Percentiles rank a stretch among this genome's conserved stretches.
Evolutionary conservation across 1,284 basidiomycete species (phyloP).

Genomic region (Coniferiporia sulphurascens): DNA sequence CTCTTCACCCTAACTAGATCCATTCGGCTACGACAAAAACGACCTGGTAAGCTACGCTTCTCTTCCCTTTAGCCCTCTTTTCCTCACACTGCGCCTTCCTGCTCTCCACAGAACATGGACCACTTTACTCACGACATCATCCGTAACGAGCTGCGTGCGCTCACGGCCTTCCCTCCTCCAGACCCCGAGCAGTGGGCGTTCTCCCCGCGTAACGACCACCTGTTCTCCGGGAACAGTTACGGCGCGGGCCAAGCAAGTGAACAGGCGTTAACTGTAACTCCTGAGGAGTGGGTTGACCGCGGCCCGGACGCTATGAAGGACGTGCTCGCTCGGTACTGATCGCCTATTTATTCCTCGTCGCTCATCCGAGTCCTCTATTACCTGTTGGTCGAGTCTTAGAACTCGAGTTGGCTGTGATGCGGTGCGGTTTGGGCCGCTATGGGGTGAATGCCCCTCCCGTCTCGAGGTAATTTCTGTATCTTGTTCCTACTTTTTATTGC

Average conservation of each 20-base stretch:
- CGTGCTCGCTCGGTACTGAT: slow-evolving; percentile 25
- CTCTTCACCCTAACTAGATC: slow-evolving; percentile 34
- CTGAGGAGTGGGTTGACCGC: slow-evolving; percentile 50
- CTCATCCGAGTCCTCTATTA: background rate
- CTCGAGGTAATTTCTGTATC: too few relatives aligned
- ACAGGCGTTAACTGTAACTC: slow-evolving; percentile 38
- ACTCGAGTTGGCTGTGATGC: too few relatives aligned
- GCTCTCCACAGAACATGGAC: slow-evolving; percentile 47
- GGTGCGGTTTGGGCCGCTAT: too few relatives aligned
- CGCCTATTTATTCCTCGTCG: background rate
- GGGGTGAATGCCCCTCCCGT: too few relatives aligned
- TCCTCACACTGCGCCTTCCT: background rate
- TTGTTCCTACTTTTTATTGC: background rate
- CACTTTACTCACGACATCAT: slow-evolving; percentile 65
- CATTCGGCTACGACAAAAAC: slow-evolving; percentile 66
- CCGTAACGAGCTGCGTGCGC: slow-evolving; percentile 53
- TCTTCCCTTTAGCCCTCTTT: background rate
- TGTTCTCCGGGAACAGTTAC: slow-evolving; percentile 36
- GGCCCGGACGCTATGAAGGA: slow-evolving; percentile 42
- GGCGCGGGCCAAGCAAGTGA: slow-evolving; percentile 9
- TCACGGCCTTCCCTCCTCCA: slow-evolving; percentile 52
- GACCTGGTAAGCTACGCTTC: slow-evolving; percentile 44
- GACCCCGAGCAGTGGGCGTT: slow-evolving; percentile 56
- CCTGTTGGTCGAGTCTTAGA: background rate
- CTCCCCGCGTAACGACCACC: slow-evolving; percentile 49